Evolutionary conservation across 1,284 basidiomycete genomes (phyloP).

Genomic region (Leccinum cinnamomeum): DNA sequence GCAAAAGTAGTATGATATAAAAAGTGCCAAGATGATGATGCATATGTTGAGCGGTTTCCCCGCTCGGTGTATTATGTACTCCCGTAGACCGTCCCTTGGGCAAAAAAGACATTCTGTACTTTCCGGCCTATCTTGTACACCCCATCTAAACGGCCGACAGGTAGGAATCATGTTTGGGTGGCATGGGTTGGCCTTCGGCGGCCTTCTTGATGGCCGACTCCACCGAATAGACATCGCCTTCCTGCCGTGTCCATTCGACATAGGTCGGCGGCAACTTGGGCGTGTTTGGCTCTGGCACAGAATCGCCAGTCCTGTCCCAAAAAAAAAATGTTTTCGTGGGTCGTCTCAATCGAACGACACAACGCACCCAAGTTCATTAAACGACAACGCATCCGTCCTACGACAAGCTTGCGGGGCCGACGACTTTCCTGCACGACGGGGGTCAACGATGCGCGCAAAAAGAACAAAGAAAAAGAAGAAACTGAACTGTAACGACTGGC

Average conservation of each 20-base stretch:
- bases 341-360: background rate
- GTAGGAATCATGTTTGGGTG: constrained; percentile 6
- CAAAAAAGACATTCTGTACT: background rate
- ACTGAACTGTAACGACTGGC: constrained; percentile 24
- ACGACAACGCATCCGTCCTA: constrained; percentile 12
- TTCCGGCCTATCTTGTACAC: background rate
- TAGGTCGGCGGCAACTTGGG: constrained; percentile 23
- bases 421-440: constrained; percentile 19
- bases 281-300: constrained; percentile 12
- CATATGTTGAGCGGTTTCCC: background rate
- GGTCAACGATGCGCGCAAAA: background rate
- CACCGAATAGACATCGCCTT: constrained; percentile 3
- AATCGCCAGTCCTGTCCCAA: constrained; percentile 11
- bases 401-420: constrained; percentile 12
- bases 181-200: constrained; percentile 5
- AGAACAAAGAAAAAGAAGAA: background rate
- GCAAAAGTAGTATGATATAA: background rate
- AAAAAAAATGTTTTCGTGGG: background rate
- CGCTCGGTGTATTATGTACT: background rate
- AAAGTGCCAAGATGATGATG: background rate
- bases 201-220: constrained; percentile 14
- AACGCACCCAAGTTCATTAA: constrained; percentile 26
- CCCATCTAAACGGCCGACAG: constrained; percentile 14
- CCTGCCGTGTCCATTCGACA: constrained; percentile 15
- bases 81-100: background rate